phyloP scores from a whole-genome alignment of 2,329 filamentous ascomycete species.

The Arthrobotrys sphaeroides region DNA sequence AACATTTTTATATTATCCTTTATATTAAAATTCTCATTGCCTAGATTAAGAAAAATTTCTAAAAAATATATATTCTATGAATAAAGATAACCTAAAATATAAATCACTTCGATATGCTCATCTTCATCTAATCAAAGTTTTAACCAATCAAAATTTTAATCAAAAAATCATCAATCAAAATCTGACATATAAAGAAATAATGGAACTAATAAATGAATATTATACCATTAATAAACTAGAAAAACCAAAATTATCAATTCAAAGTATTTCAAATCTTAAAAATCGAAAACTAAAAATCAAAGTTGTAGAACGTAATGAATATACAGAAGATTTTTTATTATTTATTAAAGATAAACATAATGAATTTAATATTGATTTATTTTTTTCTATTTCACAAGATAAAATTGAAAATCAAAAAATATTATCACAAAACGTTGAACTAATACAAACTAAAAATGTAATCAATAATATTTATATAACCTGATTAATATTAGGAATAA shows the following conservation, averaged over 20 bases:
- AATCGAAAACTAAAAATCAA: constrained; percentile 57
- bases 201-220: constrained; percentile 56
- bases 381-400: constrained; percentile 51
- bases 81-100: constrained; percentile 33
- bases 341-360: constrained; percentile 58
- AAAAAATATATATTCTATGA: constrained; percentile 38
- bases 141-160: constrained; percentile 53
- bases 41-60: background rate
- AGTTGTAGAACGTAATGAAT: constrained; percentile 58
- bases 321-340: constrained; percentile 58
- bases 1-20: background rate
- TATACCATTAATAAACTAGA: constrained; percentile 55
- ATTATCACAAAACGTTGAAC: constrained; percentile 24
- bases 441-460: constrained; percentile 26
- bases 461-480: constrained; percentile 12
- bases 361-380: constrained; percentile 58
- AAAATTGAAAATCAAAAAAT: background rate
- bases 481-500: constrained; percentile 30
- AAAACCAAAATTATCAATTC: constrained; percentile 59
- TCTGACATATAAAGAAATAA: constrained; percentile 56
- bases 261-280: constrained; percentile 58
- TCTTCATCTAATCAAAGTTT: constrained; percentile 54
- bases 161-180: constrained; percentile 50
- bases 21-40: constrained; percentile 36
- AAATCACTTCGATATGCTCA: constrained; percentile 53